Evolutionary conservation across 331 rosid species (phyloP).

Genomic region (Acacia concinna): DNA sequence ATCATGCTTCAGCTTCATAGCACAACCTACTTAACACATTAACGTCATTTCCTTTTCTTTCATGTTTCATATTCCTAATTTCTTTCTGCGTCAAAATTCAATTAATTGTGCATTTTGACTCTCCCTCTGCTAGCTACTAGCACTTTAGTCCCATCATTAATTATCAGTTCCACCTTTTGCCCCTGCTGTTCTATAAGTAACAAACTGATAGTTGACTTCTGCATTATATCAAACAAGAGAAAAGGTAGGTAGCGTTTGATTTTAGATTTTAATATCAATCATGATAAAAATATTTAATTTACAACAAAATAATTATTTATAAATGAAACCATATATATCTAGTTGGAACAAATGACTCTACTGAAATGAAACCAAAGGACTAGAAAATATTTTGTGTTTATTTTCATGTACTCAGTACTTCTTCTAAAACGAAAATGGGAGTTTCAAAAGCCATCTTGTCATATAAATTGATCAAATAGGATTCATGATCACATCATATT

Average conservation of each 20-base stretch:
- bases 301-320: no score
- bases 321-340: no score
- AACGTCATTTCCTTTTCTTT: constrained; percentile 10
- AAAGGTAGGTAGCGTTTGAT: neutral
- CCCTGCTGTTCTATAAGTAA: neutral
- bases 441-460: neutral
- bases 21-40: neutral
- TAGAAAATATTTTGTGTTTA: no score
- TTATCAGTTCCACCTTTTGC: neutral
- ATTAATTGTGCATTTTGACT: neutral
- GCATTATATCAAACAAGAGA: neutral
- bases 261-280: neutral
- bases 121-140: neutral
- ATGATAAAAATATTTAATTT: neutral
- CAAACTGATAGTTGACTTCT: neutral
- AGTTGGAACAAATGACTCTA: no score
- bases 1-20: neutral
- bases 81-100: neutral
- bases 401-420: neutral
- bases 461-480: neutral
- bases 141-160: neutral
- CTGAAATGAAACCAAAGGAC: neutral
- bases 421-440: neutral
- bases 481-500: neutral
- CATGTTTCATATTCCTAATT: constrained; percentile 1